Percentiles rank a stretch among this genome's conserved stretches.
Conservation (phyloP, 2,329 filamentous ascomycete genomes). For the Teratosphaeria nubilosa region DNA sequence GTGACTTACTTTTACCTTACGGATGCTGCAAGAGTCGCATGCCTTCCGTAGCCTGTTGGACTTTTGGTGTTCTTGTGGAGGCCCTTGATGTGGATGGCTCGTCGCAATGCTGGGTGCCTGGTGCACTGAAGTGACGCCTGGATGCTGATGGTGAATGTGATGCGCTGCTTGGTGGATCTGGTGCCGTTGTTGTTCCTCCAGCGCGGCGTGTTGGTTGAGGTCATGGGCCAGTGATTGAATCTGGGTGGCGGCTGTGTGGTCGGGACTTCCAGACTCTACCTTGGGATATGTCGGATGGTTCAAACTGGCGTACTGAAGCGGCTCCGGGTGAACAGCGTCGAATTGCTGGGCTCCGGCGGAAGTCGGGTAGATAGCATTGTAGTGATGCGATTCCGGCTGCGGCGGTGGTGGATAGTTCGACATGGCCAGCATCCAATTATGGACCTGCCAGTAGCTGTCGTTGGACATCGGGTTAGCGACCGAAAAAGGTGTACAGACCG, state of each 20-base stretch:
- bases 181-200: conserved; percentile 23
- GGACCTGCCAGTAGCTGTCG: conserved; percentile 24
- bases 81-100: conserved; percentile 9
- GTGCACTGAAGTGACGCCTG: conserved; percentile 11
- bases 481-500: conserved; percentile 4
- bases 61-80: conserved; percentile 16
- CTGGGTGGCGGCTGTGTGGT: conserved; percentile 18
- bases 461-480: conserved; percentile 22
- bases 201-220: conserved; percentile 19
- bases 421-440: conserved; percentile 28
- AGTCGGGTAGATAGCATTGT: conserved; percentile 24
- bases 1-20: conserved; percentile 29
- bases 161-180: conserved; percentile 21
- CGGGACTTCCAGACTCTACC: conserved; percentile 19
- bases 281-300: conserved; percentile 27
- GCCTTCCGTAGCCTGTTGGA: conserved; percentile 30
- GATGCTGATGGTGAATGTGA: conserved; percentile 18
- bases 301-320: conserved; percentile 24
- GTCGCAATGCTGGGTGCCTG: conserved; percentile 12
- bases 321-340: conserved; percentile 24
- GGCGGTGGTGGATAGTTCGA: conserved; percentile 27
- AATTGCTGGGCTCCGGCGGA: conserved; percentile 22
- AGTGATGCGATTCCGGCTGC: conserved; percentile 25
- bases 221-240: conserved; percentile 16
- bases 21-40: conserved; percentile 30